These are phyloP conservation scores for Rhodomyrtus psidioides DNA, from an alignment of 441 rosid species.

Conservation along the genomic window DNA sequence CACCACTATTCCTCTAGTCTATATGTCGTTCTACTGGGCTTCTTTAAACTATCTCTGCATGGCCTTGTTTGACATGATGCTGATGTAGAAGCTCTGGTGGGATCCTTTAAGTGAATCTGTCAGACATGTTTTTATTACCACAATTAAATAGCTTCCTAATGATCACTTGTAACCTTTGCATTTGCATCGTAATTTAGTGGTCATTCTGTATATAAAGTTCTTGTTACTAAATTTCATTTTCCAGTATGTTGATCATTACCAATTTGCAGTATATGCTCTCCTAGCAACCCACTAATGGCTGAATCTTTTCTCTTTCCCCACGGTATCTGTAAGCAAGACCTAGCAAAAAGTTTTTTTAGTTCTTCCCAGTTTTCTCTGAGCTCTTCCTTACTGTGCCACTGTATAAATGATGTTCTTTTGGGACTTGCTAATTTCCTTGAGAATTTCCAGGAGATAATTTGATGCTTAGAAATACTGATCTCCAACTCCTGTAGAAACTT, in stretches of 20 bases:
- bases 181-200: not conserved
- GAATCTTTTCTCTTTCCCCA: not conserved
- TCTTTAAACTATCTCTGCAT: not conserved
- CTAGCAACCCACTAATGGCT: not conserved
- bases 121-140: not conserved
- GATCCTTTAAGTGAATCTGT: not conserved
- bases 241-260: not conserved
- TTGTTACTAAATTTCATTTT: not conserved
- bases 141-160: not conserved
- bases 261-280: not conserved
- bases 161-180: not conserved
- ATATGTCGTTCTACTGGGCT: not conserved
- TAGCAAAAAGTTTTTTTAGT: not conserved
- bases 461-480: not conserved
- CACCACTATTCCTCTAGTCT: not conserved
- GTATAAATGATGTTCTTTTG: not conserved
- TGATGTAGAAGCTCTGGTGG: not conserved
- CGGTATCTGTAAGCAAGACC: not conserved
- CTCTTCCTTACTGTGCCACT: not conserved
- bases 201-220: not conserved
- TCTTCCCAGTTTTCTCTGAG: not conserved
- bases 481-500: not conserved
- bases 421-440: not conserved
- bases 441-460: not conserved
- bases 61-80: not conserved